Percentiles rank a stretch among this genome's conserved stretches.
phyloP scores from a whole-genome alignment of 257 asterid species.

The Ajuga chamaepitys region DNA sequence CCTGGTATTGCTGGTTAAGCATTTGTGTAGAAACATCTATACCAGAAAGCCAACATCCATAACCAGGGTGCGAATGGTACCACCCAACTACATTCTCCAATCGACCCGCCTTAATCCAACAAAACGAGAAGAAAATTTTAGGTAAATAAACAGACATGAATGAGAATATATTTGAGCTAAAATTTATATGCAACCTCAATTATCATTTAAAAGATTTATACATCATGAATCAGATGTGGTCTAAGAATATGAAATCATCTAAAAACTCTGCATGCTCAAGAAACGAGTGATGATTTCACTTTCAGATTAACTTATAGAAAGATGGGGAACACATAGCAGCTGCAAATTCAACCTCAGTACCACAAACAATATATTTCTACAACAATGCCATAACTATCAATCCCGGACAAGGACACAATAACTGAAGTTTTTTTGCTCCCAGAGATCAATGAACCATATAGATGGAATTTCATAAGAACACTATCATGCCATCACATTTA shows the following conservation, averaged over 20 bases:
- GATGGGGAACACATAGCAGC: neutral
- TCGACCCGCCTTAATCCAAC: constrained; percentile 69
- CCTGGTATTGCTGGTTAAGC: constrained; percentile 96
- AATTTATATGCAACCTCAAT: neutral
- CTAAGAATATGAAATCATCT: no score
- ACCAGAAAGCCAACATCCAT: constrained; percentile 99
- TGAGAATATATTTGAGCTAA: neutral
- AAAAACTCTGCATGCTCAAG: neutral
- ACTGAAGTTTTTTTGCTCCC: neutral
- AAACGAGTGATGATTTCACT: neutral
- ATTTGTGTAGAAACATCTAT: constrained; percentile 94
- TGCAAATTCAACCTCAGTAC: neutral
- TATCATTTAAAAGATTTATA: neutral
- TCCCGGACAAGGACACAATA: neutral
- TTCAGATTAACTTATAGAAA: neutral
- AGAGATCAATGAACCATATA: neutral
- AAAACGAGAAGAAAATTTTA: neutral
- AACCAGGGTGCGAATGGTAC: constrained; percentile 99
- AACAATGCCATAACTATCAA: neutral
- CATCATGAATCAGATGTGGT: neutral
- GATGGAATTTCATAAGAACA: neutral
- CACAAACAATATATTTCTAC: neutral
- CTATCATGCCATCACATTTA: neutral
- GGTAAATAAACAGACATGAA: neutral
- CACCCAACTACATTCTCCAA: constrained; percentile 95